A percentile compares a stretch with the other conserved stretches of the same genome.
Evolutionary conservation across 306 rosid genomes (phyloP).

Genomic region (Aeschynomene evenia): DNA sequence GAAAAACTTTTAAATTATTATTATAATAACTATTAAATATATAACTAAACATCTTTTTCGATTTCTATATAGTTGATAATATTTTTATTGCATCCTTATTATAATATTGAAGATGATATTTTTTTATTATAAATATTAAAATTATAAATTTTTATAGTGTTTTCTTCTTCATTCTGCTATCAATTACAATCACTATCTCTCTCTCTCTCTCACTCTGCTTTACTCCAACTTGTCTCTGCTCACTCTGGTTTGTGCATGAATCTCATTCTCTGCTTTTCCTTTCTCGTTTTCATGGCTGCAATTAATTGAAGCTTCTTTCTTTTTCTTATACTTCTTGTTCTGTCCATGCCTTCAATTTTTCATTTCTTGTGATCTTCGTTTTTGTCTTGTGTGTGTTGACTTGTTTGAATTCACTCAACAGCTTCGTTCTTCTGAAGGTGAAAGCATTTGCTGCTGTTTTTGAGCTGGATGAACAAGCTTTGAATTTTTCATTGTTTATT

Average conservation of each 20-base stretch:
- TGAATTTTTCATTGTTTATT: background rate
- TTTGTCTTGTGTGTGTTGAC: constrained; percentile 17
- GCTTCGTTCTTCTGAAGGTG: background rate
- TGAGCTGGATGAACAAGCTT: background rate
- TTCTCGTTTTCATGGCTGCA: background rate
- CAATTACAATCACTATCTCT: background rate
- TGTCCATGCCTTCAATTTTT: background rate
- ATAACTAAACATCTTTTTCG: too few relatives aligned
- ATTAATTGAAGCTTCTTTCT: background rate
- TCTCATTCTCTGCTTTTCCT: background rate
- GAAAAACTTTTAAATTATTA: too few relatives aligned
- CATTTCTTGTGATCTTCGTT: background rate
- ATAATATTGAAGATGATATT: too few relatives aligned
- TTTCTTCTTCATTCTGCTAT: background rate
- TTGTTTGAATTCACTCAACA: constrained; percentile 1
- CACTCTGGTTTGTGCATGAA: constrained; percentile 40
- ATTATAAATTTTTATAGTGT: background rate
- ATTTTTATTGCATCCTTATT: too few relatives aligned
- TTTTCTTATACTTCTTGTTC: background rate
- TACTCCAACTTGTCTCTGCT: constrained; percentile 11
- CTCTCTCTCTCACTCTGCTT: constrained; percentile 3
- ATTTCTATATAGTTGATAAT: too few relatives aligned
- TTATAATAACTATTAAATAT: too few relatives aligned
- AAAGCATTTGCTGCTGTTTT: background rate
- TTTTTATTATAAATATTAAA: too few relatives aligned